These are phyloP conservation scores for Anacardium occidentale DNA, from an alignment of 345 rosid species.

Conservation along the genomic window DNA sequence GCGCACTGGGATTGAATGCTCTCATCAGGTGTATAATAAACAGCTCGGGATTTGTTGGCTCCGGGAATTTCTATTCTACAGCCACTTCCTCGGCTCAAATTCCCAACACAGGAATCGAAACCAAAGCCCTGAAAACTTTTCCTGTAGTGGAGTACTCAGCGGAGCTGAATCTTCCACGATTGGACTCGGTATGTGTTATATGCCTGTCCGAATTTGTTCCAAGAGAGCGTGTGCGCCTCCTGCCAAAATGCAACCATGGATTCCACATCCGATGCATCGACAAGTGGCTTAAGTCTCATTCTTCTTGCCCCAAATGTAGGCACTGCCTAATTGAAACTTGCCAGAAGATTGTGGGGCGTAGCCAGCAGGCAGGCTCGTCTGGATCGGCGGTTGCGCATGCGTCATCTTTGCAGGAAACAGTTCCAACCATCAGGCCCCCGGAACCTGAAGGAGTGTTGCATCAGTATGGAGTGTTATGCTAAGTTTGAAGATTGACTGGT, in stretches of 20 bases:
- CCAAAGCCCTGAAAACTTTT: constrained; percentile 56
- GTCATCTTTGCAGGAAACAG: constrained; percentile 9
- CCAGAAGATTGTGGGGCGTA: constrained; percentile 30
- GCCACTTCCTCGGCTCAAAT: constrained; percentile 31
- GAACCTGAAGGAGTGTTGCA: constrained; percentile 37
- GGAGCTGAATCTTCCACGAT: constrained; percentile 3
- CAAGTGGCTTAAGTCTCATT: constrained; percentile 61
- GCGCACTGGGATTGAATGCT: constrained; percentile 64
- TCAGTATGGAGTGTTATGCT: constrained; percentile 21
- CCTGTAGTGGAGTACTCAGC: constrained; percentile 5
- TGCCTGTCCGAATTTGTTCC: constrained; percentile 11
- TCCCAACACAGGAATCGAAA: constrained; percentile 68
- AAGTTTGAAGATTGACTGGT: neutral
- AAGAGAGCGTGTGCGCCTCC: constrained; percentile 33
- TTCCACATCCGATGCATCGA: constrained; percentile 66
- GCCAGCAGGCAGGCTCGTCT: constrained; percentile 20
- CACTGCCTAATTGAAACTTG: constrained; percentile 36
- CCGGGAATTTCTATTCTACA: constrained; percentile 9
- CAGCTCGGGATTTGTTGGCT: constrained; percentile 38
- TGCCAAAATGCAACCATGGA: constrained; percentile 70
- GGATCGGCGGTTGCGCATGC: neutral
- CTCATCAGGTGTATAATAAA: constrained; percentile 61
- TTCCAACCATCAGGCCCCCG: constrained; percentile 30
- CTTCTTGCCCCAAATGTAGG: constrained; percentile 70
- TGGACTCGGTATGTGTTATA: constrained; percentile 17